phyloP scores from a whole-genome alignment of 2,329 filamentous ascomycete genomes.

The Penicillium sp. region DNA sequence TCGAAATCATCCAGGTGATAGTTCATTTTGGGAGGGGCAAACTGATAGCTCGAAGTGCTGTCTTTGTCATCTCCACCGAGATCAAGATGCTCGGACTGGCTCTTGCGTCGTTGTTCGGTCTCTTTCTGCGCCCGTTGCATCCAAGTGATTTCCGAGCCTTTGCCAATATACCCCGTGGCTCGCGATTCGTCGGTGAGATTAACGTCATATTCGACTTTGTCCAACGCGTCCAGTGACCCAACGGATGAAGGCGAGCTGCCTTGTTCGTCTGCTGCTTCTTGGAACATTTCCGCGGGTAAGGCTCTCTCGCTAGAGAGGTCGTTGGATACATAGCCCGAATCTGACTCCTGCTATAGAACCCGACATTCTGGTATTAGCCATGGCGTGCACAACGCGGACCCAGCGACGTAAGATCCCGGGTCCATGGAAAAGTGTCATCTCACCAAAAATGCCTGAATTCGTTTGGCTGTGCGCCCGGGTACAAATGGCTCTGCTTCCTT shows the following conservation, averaged over 20 bases:
- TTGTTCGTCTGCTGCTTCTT: background rate
- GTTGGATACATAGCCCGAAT: background rate
- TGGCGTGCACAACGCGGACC: background rate
- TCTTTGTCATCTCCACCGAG: background rate
- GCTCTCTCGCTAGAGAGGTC: background rate
- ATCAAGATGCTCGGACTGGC: too few relatives aligned
- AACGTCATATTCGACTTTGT: slow-evolving; percentile 11
- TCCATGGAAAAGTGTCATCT: background rate
- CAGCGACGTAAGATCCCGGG: too few relatives aligned
- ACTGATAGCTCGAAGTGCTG: background rate
- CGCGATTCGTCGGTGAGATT: slow-evolving; percentile 8
- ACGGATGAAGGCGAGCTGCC: slow-evolving; percentile 7
- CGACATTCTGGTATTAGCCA: background rate
- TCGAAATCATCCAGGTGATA: slow-evolving; percentile 39
- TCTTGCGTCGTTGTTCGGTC: background rate
- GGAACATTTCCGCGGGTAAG: background rate
- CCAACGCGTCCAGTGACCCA: slow-evolving; percentile 10
- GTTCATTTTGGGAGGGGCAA: slow-evolving; percentile 10
- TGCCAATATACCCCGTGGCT: slow-evolving; percentile 13
- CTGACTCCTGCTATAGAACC: background rate
- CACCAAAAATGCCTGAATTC: slow-evolving; percentile 5
- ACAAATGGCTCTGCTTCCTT: slow-evolving; percentile 2
- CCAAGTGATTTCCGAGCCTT: slow-evolving; percentile 17
- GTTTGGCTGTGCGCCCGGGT: background rate
- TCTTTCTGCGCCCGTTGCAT: slow-evolving; percentile 9